Conservation (phyloP, 2,329 filamentous ascomycete genomes). For the Sphaerostilbella broomeana region DNA sequence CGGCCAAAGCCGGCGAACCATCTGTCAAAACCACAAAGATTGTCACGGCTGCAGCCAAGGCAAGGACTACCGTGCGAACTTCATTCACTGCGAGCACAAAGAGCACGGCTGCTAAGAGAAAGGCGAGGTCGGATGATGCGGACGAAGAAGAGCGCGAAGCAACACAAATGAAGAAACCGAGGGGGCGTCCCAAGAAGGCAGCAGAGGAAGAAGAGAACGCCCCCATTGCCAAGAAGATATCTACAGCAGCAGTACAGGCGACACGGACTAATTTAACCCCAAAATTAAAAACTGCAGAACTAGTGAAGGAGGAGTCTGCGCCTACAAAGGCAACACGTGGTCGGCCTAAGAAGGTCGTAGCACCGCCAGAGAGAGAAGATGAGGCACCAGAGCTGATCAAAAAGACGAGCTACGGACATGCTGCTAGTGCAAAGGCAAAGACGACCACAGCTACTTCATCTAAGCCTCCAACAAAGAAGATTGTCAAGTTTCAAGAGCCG, state of each 20-base stretch:
- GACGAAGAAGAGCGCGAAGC: slow-evolving; percentile 37
- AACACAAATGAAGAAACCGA: slow-evolving; percentile 31
- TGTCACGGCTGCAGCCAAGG: slow-evolving; percentile 43
- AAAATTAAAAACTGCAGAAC: slow-evolving; percentile 22
- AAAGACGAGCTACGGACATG: slow-evolving; percentile 25
- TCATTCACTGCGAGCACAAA: slow-evolving; percentile 27
- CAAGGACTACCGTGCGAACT: slow-evolving; percentile 25
- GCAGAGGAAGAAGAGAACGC: slow-evolving; percentile 20
- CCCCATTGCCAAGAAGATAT: slow-evolving; percentile 10
- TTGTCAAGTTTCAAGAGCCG: slow-evolving; percentile 56
- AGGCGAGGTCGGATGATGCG: slow-evolving; percentile 47
- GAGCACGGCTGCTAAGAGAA: slow-evolving; percentile 37
- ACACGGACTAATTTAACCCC: slow-evolving; percentile 22
- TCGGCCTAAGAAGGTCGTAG: slow-evolving; percentile 35
- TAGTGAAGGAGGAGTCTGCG: slow-evolving; percentile 19
- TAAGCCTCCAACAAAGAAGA: slow-evolving; percentile 50
- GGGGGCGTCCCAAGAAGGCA: slow-evolving; percentile 38
- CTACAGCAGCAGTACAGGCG: slow-evolving; percentile 19
- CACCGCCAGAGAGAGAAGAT: slow-evolving; percentile 17
- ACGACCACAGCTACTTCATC: slow-evolving; percentile 24
- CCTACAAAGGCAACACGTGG: slow-evolving; percentile 35
- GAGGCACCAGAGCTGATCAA: slow-evolving; percentile 24
- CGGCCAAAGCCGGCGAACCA: slow-evolving; percentile 33
- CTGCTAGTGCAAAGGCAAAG: slow-evolving; percentile 22
- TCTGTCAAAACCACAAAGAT: slow-evolving; percentile 37